These are phyloP conservation scores for Hansenula lynferdii DNA, from an alignment of 1,139 yeast species.

Conservation along the genomic window DNA sequence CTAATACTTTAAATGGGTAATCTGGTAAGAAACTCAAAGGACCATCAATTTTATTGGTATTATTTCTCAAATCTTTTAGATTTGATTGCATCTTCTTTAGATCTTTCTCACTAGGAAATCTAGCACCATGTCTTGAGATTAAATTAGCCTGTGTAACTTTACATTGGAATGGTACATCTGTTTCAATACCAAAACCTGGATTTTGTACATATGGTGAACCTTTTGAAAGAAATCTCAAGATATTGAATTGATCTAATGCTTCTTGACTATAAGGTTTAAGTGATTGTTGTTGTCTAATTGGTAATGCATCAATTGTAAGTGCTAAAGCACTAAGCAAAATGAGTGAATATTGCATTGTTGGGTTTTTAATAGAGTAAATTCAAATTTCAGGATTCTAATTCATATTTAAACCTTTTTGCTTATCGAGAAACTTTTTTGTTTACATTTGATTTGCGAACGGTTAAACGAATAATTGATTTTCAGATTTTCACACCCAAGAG, in stretches of 20 bases:
- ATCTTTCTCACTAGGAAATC: conserved; percentile 34
- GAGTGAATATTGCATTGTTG: background rate
- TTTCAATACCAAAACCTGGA: conserved; percentile 42
- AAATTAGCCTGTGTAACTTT: conserved; percentile 42
- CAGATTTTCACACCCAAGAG: too few species aligned
- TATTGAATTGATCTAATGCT: conserved; percentile 24
- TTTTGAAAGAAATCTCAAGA: conserved; percentile 41
- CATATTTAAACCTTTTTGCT: too few species aligned
- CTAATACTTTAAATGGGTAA: conserved; percentile 13
- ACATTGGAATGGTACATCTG: conserved; percentile 35
- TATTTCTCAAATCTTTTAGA: conserved; percentile 7
- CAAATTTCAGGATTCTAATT: too few species aligned
- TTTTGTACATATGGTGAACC: conserved; percentile 42
- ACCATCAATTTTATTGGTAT: conserved; percentile 8
- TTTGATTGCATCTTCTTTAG: conserved; percentile 5
- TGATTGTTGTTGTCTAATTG: background rate
- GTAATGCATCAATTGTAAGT: background rate
- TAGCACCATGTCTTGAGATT: conserved; percentile 45
- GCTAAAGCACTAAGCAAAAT: background rate
- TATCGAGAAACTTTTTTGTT: too few species aligned
- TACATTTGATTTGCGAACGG: too few species aligned
- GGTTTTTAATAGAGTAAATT: too few species aligned
- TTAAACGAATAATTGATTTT: too few species aligned
- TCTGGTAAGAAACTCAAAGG: conserved; percentile 10
- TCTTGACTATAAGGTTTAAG: conserved; percentile 16